Percentiles rank a stretch among this genome's conserved stretches.
Conservation (phyloP, 768 basidiomycete species). For the Leccinum disarticulatum region DNA sequence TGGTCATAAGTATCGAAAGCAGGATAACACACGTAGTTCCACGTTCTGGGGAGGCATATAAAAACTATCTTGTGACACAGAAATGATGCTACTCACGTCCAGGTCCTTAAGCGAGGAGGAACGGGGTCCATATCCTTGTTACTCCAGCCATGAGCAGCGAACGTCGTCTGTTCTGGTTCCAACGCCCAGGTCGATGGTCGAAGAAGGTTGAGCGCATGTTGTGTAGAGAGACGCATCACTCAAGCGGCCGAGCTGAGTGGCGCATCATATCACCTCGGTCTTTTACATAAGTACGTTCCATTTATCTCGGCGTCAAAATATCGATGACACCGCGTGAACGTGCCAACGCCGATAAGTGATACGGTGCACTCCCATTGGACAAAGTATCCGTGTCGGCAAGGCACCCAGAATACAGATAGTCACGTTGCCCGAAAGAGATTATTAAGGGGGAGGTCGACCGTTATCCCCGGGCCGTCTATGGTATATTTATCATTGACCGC, state of each 20-base stretch:
- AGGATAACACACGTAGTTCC: slow-evolving; percentile 66
- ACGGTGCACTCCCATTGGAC: neutral
- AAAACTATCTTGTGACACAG: neutral
- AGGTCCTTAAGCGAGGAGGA: slow-evolving; percentile 56
- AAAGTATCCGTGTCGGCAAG: neutral
- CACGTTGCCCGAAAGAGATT: too few species aligned
- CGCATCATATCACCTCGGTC: neutral
- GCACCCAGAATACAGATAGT: too few species aligned
- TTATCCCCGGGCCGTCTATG: neutral
- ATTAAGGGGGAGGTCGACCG: neutral
- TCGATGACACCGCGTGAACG: neutral
- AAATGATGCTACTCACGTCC: slow-evolving; percentile 39
- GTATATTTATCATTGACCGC: too few species aligned
- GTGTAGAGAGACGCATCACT: slow-evolving; percentile 11
- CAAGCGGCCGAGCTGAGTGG: neutral
- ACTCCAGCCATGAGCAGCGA: slow-evolving; percentile 62
- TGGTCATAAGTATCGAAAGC: slow-evolving; percentile 19
- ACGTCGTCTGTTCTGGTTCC: slow-evolving; percentile 38
- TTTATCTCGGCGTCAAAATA: slow-evolving; percentile 6
- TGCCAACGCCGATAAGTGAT: neutral
- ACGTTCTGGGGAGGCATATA: slow-evolving; percentile 32
- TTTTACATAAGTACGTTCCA: slow-evolving; percentile 7
- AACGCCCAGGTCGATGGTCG: slow-evolving; percentile 23
- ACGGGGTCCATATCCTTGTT: slow-evolving; percentile 83
- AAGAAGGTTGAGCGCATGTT: slow-evolving; percentile 6